Evolutionary conservation across 2,329 filamentous ascomycete species (phyloP).

Genomic region (Achaetomium macrosporum): DNA sequence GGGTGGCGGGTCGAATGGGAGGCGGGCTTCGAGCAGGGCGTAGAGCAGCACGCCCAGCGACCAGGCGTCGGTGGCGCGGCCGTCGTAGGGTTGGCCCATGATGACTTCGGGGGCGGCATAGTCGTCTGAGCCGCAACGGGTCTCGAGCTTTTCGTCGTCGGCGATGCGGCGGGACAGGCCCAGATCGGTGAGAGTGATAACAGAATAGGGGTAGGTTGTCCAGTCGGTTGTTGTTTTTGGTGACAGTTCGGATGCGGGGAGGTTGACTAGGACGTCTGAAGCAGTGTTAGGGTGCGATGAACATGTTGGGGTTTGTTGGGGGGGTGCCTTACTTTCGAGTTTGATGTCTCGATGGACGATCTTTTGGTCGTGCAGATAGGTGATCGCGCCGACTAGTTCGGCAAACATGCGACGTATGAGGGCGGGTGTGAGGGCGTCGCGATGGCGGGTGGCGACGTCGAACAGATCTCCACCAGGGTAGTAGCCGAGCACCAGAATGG

Average conservation of each 20-base stretch:
- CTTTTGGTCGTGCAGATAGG: slow-evolving; percentile 74
- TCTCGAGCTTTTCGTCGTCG: slow-evolving; percentile 82
- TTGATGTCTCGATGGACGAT: slow-evolving; percentile 98
- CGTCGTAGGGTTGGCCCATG: slow-evolving; percentile 91
- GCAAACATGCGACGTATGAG: slow-evolving; percentile 82
- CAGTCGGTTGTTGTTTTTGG: slow-evolving; percentile 57
- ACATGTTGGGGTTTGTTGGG: too few species aligned
- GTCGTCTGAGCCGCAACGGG: slow-evolving; percentile 91
- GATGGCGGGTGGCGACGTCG: slow-evolving; percentile 74
- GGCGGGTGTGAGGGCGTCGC: slow-evolving; percentile 58
- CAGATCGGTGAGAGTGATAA: slow-evolving; percentile 85
- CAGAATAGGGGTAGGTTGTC: slow-evolving; percentile 68
- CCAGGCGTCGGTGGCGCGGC: slow-evolving; percentile 88
- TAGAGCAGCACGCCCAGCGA: slow-evolving; percentile 90
- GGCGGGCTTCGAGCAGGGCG: slow-evolving; percentile 82
- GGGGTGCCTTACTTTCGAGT: slow-evolving; percentile 53
- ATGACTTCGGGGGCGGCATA: slow-evolving; percentile 96
- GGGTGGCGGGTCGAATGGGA: slow-evolving; percentile 88
- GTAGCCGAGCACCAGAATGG: slow-evolving; percentile 82
- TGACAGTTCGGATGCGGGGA: slow-evolving; percentile 63
- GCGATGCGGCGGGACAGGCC: slow-evolving; percentile 82
- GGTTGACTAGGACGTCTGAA: slow-evolving; percentile 83
- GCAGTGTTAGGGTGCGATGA: slow-evolving; percentile 5
- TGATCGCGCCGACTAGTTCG: slow-evolving; percentile 78
- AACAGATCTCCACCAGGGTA: slow-evolving; percentile 94